Base-by-base conservation (phyloP, 2,329 filamentous ascomycete species). In the Leptographium lundbergii region DNA sequence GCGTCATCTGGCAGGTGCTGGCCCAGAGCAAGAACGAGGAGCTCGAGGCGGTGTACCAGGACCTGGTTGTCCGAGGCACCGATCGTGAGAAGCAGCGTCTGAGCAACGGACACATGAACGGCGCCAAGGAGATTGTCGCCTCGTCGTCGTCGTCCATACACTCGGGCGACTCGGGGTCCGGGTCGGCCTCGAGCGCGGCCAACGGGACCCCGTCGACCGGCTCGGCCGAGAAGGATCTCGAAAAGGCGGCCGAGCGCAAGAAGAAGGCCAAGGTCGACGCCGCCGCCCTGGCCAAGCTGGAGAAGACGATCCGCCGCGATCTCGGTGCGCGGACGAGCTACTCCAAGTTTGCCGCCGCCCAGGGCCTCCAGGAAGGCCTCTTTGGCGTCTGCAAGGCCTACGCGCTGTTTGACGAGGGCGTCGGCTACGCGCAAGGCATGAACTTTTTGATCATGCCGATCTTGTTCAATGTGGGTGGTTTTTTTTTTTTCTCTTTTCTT, bases 351-450 rank as follows among this genome's bases (percentile, higher is more conserved):
- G 88, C 95, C 62, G 87, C 91, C 62, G 88, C 91, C 39, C 88
- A 91, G 62, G 91, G 91, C 39, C 83, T 96, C 51, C 94, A 97
- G 71, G 94, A 97, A 67, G 89, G 89, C 10, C 80, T 99, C 11
- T 97, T 96, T 72, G 91, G 91, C 45, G 84, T 99, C 42, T 99
- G 94, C 76, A 99, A 97, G 72, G 91, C 94, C 1, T 99, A 99
- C 73, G 94, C 94, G 17, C 77, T 99, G 34, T 97, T 91, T 66
- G 94, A 99, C 67, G 91, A 96, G 67, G 87, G 80, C 9, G 94
- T 99, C 42, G 92, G 94, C 36, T 99, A 99, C 71, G 92, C 95
- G 0, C 94, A 99, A 72, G 94, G 94, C 69, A 96, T 99, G 88
- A 99, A 97, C 69, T 99, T 99, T 68, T 83, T 99, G 61, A 88